Percentiles rank a stretch among this genome's conserved stretches.
Conservation (phyloP, 176 grass and related monocot genomes). For the Panicum miliaceum region DNA sequence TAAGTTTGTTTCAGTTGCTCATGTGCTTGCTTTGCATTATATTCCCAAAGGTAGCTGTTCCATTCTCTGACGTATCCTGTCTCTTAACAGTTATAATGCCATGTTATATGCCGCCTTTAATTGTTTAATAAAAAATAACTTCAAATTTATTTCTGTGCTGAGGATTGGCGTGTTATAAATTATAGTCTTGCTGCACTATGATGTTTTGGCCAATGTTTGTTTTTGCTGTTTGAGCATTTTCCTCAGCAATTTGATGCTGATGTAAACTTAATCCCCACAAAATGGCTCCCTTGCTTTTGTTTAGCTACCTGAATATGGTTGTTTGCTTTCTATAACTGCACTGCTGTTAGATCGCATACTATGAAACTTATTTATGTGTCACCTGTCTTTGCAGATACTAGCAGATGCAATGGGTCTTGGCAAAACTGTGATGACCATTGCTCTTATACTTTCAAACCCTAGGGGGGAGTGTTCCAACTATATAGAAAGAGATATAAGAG, state of each 20-base stretch:
- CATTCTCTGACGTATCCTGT: not conserved
- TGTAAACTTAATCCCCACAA: not conserved
- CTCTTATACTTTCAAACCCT: constrained; percentile 75
- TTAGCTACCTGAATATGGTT: not conserved
- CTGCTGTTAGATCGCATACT: not conserved
- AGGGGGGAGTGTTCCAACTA: constrained; percentile 51
- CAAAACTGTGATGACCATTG: constrained; percentile 97
- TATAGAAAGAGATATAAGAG: constrained; percentile 31
- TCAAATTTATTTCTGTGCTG: not conserved
- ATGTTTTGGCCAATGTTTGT: not conserved
- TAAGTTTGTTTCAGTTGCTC: constrained; percentile 51
- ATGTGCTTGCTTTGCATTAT: constrained; percentile 32
- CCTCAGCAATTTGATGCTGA: not conserved
- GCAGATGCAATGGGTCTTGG: constrained; percentile 97
- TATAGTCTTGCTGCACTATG: not conserved
- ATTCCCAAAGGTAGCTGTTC: not conserved
- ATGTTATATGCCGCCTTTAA: not conserved
- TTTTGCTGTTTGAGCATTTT: constrained; percentile 23
- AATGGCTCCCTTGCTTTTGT: not conserved
- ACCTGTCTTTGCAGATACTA: constrained; percentile 66
- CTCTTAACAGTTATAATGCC: constrained; percentile 24
- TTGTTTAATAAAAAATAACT: not conserved
- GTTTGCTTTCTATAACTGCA: not conserved
- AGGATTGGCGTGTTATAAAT: not conserved
- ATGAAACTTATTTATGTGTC: constrained; percentile 31